Conservation (phyloP, 371 early-diverging fungal species). For the Mortierella sp. region DNA sequence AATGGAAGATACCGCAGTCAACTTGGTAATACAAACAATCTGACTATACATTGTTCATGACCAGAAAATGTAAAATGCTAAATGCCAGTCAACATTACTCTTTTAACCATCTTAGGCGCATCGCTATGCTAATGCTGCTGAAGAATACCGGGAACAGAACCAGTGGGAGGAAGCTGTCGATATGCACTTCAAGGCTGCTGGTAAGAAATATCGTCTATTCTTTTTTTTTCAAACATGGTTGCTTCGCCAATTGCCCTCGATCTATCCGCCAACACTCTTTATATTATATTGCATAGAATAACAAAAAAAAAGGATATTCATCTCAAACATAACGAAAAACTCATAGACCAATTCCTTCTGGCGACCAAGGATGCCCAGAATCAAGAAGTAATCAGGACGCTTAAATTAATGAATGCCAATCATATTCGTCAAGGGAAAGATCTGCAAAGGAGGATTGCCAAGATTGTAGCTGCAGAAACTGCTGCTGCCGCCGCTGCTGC, state of each 20-base stretch:
- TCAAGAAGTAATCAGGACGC: slow-evolving; percentile 39
- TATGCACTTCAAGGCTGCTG: slow-evolving; percentile 43
- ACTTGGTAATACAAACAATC: slow-evolving; percentile 21
- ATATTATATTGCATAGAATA: too few species aligned
- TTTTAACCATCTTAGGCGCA: slow-evolving; percentile 34
- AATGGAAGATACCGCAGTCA: slow-evolving; percentile 55
- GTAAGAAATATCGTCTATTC: slow-evolving; percentile 8
- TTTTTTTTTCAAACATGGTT: neutral
- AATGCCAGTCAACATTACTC: neutral
- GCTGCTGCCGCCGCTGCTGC: slow-evolving; percentile 20
- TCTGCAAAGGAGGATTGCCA: slow-evolving; percentile 35
- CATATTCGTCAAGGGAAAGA: slow-evolving; percentile 50
- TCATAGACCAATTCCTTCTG: slow-evolving; percentile 44
- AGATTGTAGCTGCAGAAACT: too few species aligned
- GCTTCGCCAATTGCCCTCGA: neutral
- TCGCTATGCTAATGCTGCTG: slow-evolving; percentile 44
- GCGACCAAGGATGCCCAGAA: slow-evolving; percentile 43
- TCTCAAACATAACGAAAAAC: neutral
- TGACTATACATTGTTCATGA: neutral
- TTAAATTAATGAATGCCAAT: slow-evolving; percentile 53
- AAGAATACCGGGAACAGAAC: slow-evolving; percentile 30
- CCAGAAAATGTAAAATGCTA: neutral
- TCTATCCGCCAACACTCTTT: too few species aligned
- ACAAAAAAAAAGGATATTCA: neutral
- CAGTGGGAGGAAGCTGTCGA: slow-evolving; percentile 38